phyloP scores from a whole-genome alignment of 768 basidiomycete genomes.

The Auriscalpium vulgare region DNA sequence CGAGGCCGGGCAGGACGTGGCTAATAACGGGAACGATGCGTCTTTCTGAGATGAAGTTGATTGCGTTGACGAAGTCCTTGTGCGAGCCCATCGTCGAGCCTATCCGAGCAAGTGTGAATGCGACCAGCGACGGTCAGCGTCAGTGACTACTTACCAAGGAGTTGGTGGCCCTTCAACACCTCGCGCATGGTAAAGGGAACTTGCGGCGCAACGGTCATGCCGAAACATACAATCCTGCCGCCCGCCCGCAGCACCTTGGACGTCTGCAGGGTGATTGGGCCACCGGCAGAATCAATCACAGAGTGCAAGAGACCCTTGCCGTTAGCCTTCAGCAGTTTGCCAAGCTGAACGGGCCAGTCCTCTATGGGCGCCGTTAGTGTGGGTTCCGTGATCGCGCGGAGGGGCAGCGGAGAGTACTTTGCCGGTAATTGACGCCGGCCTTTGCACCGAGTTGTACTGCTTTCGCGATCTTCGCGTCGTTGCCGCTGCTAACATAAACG shows the following conservation, averaged over 20 bases:
- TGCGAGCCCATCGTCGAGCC: slow-evolving; percentile 83
- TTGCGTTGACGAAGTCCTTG: slow-evolving; percentile 65
- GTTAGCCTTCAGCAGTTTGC: slow-evolving; percentile 21
- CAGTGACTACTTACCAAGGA: slow-evolving; percentile 47
- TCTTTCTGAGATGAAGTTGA: slow-evolving; percentile 58
- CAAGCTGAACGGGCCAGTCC: slow-evolving; percentile 30
- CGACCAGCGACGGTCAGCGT: neutral
- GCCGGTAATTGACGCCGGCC: slow-evolving; percentile 71
- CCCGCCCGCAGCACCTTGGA: slow-evolving; percentile 28
- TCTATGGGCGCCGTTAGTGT: slow-evolving; percentile 5
- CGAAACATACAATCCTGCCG: slow-evolving; percentile 30
- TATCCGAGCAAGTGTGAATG: slow-evolving; percentile 18
- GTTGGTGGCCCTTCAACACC: slow-evolving; percentile 63
- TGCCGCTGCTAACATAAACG: slow-evolving; percentile 79
- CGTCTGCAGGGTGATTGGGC: slow-evolving; percentile 29
- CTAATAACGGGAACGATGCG: slow-evolving; percentile 65
- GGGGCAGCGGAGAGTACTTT: slow-evolving; percentile 32
- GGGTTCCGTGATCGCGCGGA: neutral
- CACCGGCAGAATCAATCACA: slow-evolving; percentile 41
- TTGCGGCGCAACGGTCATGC: slow-evolving; percentile 46
- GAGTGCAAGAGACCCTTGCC: slow-evolving; percentile 23
- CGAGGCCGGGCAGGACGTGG: slow-evolving; percentile 60
- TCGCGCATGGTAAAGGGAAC: slow-evolving; percentile 71
- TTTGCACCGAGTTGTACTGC: slow-evolving; percentile 64
- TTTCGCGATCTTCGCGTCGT: slow-evolving; percentile 55